Evolutionary conservation across 2,329 filamentous ascomycete species (phyloP), one percentile per base, ranked within the genome.

Genomic region (Setomelanomma holmii): DNA sequence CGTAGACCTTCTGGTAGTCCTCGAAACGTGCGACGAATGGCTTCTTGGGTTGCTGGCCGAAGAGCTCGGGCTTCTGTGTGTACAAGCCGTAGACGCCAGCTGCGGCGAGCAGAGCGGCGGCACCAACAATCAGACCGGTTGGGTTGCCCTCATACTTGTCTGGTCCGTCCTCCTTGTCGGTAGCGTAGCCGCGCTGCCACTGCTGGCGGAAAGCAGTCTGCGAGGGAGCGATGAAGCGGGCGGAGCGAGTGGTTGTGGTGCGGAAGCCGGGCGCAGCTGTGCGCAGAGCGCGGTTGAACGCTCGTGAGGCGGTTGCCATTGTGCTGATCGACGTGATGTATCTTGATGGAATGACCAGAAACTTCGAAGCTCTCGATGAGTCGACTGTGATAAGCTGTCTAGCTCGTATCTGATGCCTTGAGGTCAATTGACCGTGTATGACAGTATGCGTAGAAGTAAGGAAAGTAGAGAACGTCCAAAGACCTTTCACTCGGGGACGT

Each of bases 1-100:
- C 85, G 82, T 98, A 98, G 47, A 98, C 91, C 78, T 90, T 89
- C 82, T 97, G 92, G 82, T 96, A 98, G 78, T 99, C 92, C 67
- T 89, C 87, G 78, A 89, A 86, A 70, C 85, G 89, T 55, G 92
- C 91, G 45, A 80, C 84, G 79, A 93, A 89, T 84, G 80, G 33
- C 21, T 38, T 63, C 73, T 70, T 76, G 48, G 49, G 72, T 59
- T 58, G 67, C 49, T 68, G 55, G 46, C 68, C 70, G 39, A 73
- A 68, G 73, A 76, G 61, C 81, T 78, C 63, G 50, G 79, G 79
- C 66, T 82, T 81, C 74, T 85, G 80, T 64, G 79, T 82, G 75
- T 87, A 87, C 76, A 67, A 33, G 19, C 64, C 67, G 40, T 70
- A 74, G 27, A 60, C 70, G 40, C 45, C 65, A 44, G 64, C 71